These are phyloP conservation scores for Quercus parvula DNA, from an alignment of 306 rosid species.

Conservation along the genomic window DNA sequence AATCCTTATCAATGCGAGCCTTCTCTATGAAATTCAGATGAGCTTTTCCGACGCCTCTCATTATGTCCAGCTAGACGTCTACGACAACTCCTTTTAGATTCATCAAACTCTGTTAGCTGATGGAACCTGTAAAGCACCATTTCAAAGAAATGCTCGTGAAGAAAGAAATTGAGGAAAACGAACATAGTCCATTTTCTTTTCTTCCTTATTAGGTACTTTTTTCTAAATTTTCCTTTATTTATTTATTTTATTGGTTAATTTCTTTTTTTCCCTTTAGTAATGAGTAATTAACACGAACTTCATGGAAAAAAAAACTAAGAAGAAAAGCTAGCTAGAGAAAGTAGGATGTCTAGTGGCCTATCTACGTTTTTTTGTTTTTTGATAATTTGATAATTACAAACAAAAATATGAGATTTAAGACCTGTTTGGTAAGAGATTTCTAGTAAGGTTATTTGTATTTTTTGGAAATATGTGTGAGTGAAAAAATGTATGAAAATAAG, in stretches of 20 bases:
- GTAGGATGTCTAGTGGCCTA: background rate
- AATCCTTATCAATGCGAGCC: constrained; percentile 26
- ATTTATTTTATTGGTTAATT: background rate
- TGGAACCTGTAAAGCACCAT: constrained; percentile 61
- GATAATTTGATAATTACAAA: too few species aligned
- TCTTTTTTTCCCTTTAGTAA: background rate
- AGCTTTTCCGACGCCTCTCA: constrained; percentile 77
- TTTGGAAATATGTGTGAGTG: too few species aligned
- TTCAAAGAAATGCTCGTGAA: background rate
- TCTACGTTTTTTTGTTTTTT: too few species aligned
- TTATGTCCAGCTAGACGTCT: constrained; percentile 95
- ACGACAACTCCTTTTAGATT: constrained; percentile 79
- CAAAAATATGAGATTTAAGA: too few species aligned
- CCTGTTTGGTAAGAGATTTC: too few species aligned
- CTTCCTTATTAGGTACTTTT: background rate
- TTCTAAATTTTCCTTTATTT: background rate
- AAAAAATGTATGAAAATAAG: too few species aligned
- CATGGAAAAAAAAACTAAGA: background rate
- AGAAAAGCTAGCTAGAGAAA: background rate
- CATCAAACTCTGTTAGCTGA: constrained; percentile 72
- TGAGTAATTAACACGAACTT: background rate
- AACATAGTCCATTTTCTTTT: background rate
- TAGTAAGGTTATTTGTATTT: too few species aligned
- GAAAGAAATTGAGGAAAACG: background rate
- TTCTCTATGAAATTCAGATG: constrained; percentile 54